Percentiles rank a stretch among this genome's conserved stretches.
Evolutionary conservation across 306 rosid species (phyloP).

Genomic region (Trifolium repens): DNA sequence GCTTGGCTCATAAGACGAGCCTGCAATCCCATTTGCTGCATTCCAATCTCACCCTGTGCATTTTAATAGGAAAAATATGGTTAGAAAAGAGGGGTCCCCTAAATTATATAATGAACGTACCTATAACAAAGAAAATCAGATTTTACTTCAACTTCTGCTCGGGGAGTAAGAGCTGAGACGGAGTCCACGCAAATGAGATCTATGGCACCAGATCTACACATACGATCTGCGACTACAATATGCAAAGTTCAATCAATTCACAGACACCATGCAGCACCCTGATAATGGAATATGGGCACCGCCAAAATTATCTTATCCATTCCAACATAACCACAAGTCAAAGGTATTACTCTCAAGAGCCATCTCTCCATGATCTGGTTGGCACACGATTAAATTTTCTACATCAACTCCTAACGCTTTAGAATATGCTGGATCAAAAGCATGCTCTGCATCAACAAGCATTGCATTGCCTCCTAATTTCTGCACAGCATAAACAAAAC

Average conservation of each 20-base stretch:
- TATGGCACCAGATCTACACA: conserved; percentile 98
- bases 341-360: conserved; percentile 90
- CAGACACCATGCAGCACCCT: conserved; percentile 28
- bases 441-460: conserved; percentile 99
- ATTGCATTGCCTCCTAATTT: conserved; percentile 97
- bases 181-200: conserved; percentile 98
- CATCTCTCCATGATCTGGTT: conserved; percentile 99
- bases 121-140: conserved; percentile 21
- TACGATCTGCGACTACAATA: conserved; percentile 89
- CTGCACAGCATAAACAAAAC: conserved; percentile 57
- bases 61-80: conserved; percentile 24
- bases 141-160: conserved; percentile 95
- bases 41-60: conserved; percentile 93
- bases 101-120: conserved; percentile 13
- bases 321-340: conserved; percentile 40
- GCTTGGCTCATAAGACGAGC: conserved; percentile 99
- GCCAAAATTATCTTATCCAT: conserved; percentile 30
- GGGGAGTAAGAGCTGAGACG: conserved; percentile 98
- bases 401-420: conserved; percentile 97
- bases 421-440: conserved; percentile 97
- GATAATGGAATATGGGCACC: conserved; percentile 28
- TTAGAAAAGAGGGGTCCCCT: conserved; percentile 38
- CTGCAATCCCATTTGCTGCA: conserved; percentile 99
- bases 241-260: conserved; percentile 44
- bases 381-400: conserved; percentile 94